A percentile compares a stretch with the other conserved stretches of the same genome.
Evolutionary conservation across 768 basidiomycete species (phyloP).

Genomic region (Dacryopinax spathularia): DNA sequence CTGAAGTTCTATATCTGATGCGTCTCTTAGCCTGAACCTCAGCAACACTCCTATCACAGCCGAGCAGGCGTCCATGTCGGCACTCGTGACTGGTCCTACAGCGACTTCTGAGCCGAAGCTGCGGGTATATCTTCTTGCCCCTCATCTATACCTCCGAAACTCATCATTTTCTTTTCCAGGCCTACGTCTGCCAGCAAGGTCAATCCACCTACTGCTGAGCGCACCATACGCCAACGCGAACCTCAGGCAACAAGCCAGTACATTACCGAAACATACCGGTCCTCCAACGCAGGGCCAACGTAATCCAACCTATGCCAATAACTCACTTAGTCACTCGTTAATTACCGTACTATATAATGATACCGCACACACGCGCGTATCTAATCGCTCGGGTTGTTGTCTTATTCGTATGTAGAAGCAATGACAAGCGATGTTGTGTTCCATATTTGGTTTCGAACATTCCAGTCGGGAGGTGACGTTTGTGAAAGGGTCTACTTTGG

Average conservation of each 20-base stretch:
- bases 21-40: background rate
- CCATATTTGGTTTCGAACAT: too few species aligned
- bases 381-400: background rate
- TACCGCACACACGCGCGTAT: background rate
- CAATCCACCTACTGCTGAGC: slow-evolving; percentile 1
- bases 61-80: background rate
- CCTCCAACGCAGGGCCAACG: background rate
- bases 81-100: background rate
- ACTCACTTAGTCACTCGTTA: background rate
- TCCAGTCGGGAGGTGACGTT: too few species aligned
- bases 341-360: background rate
- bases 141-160: too few species aligned
- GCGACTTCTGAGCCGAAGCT: background rate
- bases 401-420: background rate
- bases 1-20: background rate
- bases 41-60: background rate
- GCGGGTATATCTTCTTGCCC: background rate
- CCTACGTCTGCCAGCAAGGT: slow-evolving; percentile 1
- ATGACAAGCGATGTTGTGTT: background rate
- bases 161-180: too few species aligned
- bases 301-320: background rate
- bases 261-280: background rate
- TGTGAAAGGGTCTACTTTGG: too few species aligned
- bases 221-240: background rate
- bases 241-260: background rate